A percentile compares a stretch with the other conserved stretches of the same genome.
phyloP scores from a whole-genome alignment of 2,329 filamentous ascomycete genomes.

The Phaeoacremonium minimum region DNA sequence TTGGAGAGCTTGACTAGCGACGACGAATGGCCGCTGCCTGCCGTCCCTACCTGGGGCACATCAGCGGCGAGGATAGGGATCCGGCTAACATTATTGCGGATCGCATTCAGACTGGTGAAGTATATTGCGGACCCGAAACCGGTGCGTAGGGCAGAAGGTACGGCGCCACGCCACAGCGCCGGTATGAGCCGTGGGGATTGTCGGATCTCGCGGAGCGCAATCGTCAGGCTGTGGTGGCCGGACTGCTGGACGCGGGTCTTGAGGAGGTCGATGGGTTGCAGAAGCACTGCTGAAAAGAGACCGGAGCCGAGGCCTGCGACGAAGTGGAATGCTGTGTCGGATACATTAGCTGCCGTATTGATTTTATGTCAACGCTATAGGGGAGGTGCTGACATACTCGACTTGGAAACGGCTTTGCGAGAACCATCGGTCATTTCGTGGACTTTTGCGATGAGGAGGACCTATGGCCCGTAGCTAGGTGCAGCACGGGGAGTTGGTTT shows the following conservation, averaged over 20 bases:
- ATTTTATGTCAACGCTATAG: background rate
- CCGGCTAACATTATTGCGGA: constrained; percentile 64
- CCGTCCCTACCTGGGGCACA: constrained; percentile 9
- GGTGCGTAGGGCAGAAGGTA: constrained; percentile 89
- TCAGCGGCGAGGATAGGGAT: constrained; percentile 27
- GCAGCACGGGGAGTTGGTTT: background rate
- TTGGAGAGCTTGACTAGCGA: constrained; percentile 79
- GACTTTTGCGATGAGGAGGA: background rate
- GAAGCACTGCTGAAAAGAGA: constrained; percentile 78
- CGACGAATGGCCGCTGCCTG: constrained; percentile 54
- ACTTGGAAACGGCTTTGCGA: constrained; percentile 24
- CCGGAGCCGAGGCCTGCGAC: constrained; percentile 83
- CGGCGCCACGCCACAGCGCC: constrained; percentile 85
- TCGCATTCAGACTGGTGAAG: constrained; percentile 80
- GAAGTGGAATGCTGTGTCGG: constrained; percentile 71
- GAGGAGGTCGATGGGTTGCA: constrained; percentile 92
- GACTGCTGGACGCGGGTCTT: constrained; percentile 96
- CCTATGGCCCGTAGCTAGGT: background rate
- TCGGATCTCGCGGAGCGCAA: constrained; percentile 67
- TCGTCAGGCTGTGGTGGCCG: constrained; percentile 62
- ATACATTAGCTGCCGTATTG: constrained; percentile 1
- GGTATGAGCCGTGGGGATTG: constrained; percentile 58
- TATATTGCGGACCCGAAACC: constrained; percentile 92
- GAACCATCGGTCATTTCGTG: constrained; percentile 18
- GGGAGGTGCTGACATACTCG: constrained; percentile 17